These are phyloP conservation scores for Volvox africanus DNA, from an alignment of 139 green algal species.

Conservation along the genomic window DNA sequence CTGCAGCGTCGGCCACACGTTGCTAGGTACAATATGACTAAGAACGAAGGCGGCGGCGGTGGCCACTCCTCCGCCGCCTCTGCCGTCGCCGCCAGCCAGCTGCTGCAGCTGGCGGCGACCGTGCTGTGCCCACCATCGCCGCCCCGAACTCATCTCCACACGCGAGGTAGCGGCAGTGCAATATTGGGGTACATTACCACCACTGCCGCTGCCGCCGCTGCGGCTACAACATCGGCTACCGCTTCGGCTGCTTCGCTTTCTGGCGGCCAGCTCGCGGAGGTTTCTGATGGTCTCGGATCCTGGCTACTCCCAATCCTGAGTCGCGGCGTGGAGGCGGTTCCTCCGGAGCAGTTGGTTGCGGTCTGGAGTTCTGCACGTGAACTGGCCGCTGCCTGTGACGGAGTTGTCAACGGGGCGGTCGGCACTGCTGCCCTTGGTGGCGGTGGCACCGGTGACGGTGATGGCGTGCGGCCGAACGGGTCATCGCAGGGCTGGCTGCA, in stretches of 20 bases:
- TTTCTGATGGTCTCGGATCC: neutral
- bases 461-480: neutral
- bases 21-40: too few species aligned
- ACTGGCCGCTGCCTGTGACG: neutral
- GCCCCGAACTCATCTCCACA: neutral
- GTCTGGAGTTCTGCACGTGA: neutral
- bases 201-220: neutral
- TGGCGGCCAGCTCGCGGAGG: neutral
- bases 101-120: neutral
- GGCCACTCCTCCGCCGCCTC: neutral
- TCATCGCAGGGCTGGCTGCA: neutral
- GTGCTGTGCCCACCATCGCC: neutral
- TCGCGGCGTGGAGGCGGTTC: neutral
- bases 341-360: neutral
- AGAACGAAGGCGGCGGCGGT: neutral
- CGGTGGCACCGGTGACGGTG: neutral
- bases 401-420: neutral
- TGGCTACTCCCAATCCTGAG: neutral
- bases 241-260: neutral
- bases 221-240: neutral
- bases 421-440: neutral
- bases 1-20: neutral
- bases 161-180: too few species aligned
- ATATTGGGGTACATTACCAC: too few species aligned
- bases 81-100: neutral